phyloP scores from a whole-genome alignment of 78 protist genomes.

The Anaeramoeba ignava region DNA sequence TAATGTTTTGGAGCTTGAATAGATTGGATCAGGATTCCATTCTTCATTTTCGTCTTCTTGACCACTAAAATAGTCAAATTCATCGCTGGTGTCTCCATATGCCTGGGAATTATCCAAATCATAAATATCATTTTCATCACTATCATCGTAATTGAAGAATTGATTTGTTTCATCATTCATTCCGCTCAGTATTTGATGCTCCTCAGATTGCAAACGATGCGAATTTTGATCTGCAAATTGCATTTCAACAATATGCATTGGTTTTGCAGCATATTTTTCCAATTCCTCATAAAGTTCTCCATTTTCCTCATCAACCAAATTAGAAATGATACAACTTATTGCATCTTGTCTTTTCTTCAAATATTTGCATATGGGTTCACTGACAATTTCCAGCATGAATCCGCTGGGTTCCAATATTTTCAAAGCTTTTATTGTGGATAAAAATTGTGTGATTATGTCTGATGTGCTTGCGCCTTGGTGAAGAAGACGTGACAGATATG shows the following conservation, averaged over 20 bases:
- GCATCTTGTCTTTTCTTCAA: conserved; percentile 43
- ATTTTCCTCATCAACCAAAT: conserved; percentile 10
- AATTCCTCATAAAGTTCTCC: not conserved
- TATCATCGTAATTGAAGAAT: not conserved
- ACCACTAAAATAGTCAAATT: not conserved
- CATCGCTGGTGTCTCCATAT: not conserved
- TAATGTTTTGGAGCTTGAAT: not conserved
- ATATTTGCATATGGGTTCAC: conserved; percentile 35
- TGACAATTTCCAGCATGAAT: conserved; percentile 21
- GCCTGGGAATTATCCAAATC: too few relatives aligned
- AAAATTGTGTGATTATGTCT: conserved; percentile 35
- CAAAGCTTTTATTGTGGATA: conserved; percentile 37
- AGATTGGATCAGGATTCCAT: conserved; percentile 7
- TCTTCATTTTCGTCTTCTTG: conserved; percentile 12
- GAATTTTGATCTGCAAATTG: too few relatives aligned
- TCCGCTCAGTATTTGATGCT: too few relatives aligned
- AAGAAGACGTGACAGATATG: conserved; percentile 26
- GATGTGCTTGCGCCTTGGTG: conserved; percentile 61
- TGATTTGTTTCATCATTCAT: not conserved
- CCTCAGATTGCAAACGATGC: too few relatives aligned
- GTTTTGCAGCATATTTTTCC: too few relatives aligned
- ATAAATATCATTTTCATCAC: not conserved
- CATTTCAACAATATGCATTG: too few relatives aligned
- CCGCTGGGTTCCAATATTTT: conserved; percentile 43
- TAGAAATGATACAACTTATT: conserved; percentile 28